Percentiles rank a stretch among this genome's conserved stretches.
Conservation (phyloP, 192 early-diverging fungal genomes). For the Gonapodya sp. region DNA sequence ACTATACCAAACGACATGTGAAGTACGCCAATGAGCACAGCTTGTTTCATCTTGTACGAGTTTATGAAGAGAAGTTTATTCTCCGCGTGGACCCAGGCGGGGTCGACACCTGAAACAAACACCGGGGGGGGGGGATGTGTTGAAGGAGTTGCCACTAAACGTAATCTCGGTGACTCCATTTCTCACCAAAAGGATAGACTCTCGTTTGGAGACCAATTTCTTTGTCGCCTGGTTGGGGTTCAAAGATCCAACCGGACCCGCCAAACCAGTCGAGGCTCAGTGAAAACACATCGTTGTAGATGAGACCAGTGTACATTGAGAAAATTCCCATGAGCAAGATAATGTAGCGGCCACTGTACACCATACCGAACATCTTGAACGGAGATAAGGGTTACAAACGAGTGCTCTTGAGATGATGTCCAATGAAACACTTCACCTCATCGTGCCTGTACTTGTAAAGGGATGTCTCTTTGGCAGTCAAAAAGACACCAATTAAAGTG, state of each 20-base stretch:
- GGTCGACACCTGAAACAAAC: slow-evolving; percentile 15
- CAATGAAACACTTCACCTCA: slow-evolving; percentile 45
- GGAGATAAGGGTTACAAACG: too few species aligned
- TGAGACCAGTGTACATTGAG: slow-evolving; percentile 90
- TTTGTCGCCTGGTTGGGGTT: slow-evolving; percentile 43
- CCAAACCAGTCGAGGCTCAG: slow-evolving; percentile 58
- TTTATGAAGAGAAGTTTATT: slow-evolving; percentile 93
- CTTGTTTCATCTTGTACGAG: slow-evolving; percentile 99
- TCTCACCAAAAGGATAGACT: slow-evolving; percentile 65
- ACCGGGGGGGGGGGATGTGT: background rate
- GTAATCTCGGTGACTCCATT: slow-evolving; percentile 5
- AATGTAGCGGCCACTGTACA: slow-evolving; percentile 95
- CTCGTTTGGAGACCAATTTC: slow-evolving; percentile 45
- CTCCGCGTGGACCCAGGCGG: slow-evolving; percentile 83
- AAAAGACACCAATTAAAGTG: slow-evolving; percentile 59
- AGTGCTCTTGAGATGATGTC: background rate
- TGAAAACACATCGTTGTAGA: slow-evolving; percentile 99
- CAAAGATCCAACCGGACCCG: slow-evolving; percentile 68
- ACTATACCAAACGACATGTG: slow-evolving; percentile 96
- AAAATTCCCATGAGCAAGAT: slow-evolving; percentile 95
- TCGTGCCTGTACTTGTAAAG: slow-evolving; percentile 62
- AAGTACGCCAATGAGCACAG: slow-evolving; percentile 88
- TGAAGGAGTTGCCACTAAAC: background rate
- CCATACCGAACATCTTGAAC: slow-evolving; percentile 67
- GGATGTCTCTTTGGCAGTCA: slow-evolving; percentile 72